Base-by-base conservation (phyloP, 495 filamentous ascomycete species). In the Lindgomyces ingoldianus region DNA sequence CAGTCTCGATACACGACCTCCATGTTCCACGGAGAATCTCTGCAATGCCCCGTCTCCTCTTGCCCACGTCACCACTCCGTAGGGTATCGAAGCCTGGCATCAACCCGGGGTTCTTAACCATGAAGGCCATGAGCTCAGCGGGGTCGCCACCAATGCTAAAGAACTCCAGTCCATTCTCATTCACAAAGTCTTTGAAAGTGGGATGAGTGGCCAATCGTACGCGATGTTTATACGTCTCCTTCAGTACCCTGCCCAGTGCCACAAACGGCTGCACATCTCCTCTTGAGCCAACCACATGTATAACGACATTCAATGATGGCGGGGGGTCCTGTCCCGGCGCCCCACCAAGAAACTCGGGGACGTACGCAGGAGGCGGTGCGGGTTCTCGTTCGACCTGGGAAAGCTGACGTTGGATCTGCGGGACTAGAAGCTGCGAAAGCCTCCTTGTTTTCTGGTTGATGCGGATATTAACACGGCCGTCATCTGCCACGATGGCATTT, bases 391-490 rank as follows among this genome's bases (percentile, higher is more conserved):
- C 72, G 19, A 80, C 55, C 14, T 46, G 48, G 9, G 79, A 74
- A 26, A 88, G 73, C 60, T 90, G 87, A 52, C 77, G 81, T 51
- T 81, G 77, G 48, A 92, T 73, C 39, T 87, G 83, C 0, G 89
- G 88, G 0, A 80, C 83, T 18, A 92, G 76, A 27, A 94, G 75
- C 29, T 84, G 80, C 9, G 88, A 84, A 0, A 96, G 70, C 33
- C 83, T 80, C 25, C 81, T 74, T 61, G 82, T 83, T 68, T 84
- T 85, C 66, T 90, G 81, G 63, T 85, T 83, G 72, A 92, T 88
- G 59, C 86, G 85, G 75, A 93, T 91, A 65, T 90, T 82, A 63
- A 91, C 80, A 30, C 89, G 85, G 16, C 88, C 89, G 74, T 90
- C 87, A 64, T 81, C 84, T 80, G 77, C 75, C 45, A 86, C 72